Percentiles rank a stretch among this genome's conserved stretches.
Evolutionary conservation across 2,329 filamentous ascomycete genomes (phyloP).

Genomic region (Aspergillus latus): DNA sequence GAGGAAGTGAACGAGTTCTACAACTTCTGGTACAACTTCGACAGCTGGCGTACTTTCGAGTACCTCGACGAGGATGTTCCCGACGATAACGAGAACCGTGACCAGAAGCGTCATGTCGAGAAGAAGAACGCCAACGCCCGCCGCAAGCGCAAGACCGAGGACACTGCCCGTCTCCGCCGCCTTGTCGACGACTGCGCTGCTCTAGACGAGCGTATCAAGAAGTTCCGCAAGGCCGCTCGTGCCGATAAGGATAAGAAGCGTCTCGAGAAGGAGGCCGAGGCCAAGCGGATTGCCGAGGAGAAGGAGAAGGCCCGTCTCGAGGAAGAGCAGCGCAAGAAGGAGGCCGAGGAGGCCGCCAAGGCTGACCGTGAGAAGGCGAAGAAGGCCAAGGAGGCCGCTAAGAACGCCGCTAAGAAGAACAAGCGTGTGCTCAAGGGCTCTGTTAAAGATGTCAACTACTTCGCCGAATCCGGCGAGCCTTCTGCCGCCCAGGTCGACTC

Average conservation of each 20-base stretch:
- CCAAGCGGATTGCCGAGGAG: constrained; percentile 83
- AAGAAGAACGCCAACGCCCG: constrained; percentile 97
- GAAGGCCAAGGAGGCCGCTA: constrained; percentile 98
- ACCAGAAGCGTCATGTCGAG: constrained; percentile 98
- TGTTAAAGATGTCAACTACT: constrained; percentile 98
- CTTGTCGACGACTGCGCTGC: constrained; percentile 83
- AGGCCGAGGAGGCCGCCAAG: constrained; percentile 86
- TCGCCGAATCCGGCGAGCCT: constrained; percentile 67
- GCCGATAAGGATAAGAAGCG: constrained; percentile 96
- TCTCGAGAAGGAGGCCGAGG: constrained; percentile 84
- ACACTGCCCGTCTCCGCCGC: constrained; percentile 85
- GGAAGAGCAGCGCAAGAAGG: constrained; percentile 74
- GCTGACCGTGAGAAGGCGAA: constrained; percentile 77
- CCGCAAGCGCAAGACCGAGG: constrained; percentile 99
- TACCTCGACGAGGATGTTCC: constrained; percentile 99
- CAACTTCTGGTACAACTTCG: constrained; percentile 99
- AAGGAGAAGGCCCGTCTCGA: constrained; percentile 80
- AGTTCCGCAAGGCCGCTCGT: constrained; percentile 87
- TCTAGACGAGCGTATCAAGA: constrained; percentile 93
- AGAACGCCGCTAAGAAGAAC: constrained; percentile 99
- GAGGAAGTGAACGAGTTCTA: constrained; percentile 94
- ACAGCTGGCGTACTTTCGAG: constrained; percentile 96
- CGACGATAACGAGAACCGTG: constrained; percentile 97
- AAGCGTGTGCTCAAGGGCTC: constrained; percentile 93
- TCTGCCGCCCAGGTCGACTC: constrained; percentile 76